Conservation (phyloP, 192 early-diverging fungal species). For the Coemansia sp. region DNA sequence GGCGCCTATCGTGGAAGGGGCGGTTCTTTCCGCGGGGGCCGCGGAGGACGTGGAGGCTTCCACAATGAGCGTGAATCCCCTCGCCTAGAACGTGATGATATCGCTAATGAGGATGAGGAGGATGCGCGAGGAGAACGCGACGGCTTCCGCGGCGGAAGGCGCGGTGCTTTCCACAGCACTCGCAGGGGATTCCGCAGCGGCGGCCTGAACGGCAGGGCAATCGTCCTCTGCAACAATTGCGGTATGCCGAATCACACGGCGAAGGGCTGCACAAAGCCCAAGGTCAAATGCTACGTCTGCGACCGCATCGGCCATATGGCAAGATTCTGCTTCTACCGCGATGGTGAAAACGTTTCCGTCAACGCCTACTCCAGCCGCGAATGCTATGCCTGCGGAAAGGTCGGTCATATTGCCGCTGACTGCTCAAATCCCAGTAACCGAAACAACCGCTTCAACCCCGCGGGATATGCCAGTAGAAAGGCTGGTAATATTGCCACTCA, state of each 20-base stretch:
- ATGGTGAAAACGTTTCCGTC: neutral
- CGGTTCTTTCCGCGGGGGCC: slow-evolving; percentile 3
- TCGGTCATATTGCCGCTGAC: slow-evolving; percentile 50
- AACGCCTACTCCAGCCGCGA: slow-evolving; percentile 14
- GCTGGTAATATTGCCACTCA: neutral
- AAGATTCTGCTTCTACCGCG: slow-evolving; percentile 35
- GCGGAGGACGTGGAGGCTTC: slow-evolving; percentile 3
- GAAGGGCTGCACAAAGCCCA: slow-evolving; percentile 49
- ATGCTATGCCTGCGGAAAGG: slow-evolving; percentile 49
- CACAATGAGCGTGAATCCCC: neutral
- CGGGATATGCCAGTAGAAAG: neutral
- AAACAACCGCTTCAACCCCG: neutral
- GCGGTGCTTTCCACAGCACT: neutral
- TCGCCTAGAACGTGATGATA: neutral
- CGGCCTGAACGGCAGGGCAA: neutral
- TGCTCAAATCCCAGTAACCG: slow-evolving; percentile 28
- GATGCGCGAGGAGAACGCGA: slow-evolving; percentile 1
- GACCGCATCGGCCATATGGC: slow-evolving; percentile 48
- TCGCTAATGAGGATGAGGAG: slow-evolving; percentile 9
- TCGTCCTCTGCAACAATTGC: slow-evolving; percentile 48
- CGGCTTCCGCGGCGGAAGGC: slow-evolving; percentile 8
- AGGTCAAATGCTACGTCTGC: slow-evolving; percentile 56
- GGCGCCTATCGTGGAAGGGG: slow-evolving; percentile 5
- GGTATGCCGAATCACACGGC: slow-evolving; percentile 49
- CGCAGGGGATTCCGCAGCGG: neutral